Conservation (phyloP, 768 basidiomycete species). For the Leccinum arenicola region DNA sequence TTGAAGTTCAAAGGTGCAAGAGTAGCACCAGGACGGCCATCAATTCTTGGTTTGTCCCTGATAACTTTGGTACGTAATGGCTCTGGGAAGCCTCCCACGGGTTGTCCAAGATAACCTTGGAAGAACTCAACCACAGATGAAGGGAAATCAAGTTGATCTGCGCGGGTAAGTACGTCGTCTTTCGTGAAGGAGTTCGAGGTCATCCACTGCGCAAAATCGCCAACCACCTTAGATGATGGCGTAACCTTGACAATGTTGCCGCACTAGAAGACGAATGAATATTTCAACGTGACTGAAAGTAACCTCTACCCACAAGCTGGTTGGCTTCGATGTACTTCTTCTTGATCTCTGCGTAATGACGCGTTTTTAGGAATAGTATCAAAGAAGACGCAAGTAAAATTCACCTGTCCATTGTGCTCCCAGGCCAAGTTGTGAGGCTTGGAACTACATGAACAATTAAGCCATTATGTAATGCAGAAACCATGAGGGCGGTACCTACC, state of each 20-base stretch:
- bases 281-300: neutral
- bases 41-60: slow-evolving; percentile 89
- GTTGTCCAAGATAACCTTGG: slow-evolving; percentile 98
- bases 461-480: slow-evolving; percentile 16
- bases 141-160: slow-evolving; percentile 94
- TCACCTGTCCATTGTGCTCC: slow-evolving; percentile 93
- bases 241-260: slow-evolving; percentile 99
- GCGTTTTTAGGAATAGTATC: slow-evolving; percentile 10
- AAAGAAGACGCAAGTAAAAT: slow-evolving; percentile 14
- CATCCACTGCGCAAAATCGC: slow-evolving; percentile 99
- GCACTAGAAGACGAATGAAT: slow-evolving; percentile 50
- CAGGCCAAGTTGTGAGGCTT: slow-evolving; percentile 94
- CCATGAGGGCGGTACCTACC: slow-evolving; percentile 45
- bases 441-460: slow-evolving; percentile 64
- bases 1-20: slow-evolving; percentile 91
- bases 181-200: slow-evolving; percentile 90
- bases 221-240: slow-evolving; percentile 97
- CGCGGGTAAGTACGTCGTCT: slow-evolving; percentile 80
- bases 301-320: slow-evolving; percentile 64
- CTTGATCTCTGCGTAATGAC: slow-evolving; percentile 71
- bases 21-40: slow-evolving; percentile 87
- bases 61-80: slow-evolving; percentile 90
- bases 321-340: slow-evolving; percentile 99
- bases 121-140: slow-evolving; percentile 97
- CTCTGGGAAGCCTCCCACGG: slow-evolving; percentile 98